Percentiles rank a stretch among this genome's conserved stretches.
Evolutionary conservation across 805 yeast species (phyloP).

Genomic region (Zygosaccharomyces lentus): DNA sequence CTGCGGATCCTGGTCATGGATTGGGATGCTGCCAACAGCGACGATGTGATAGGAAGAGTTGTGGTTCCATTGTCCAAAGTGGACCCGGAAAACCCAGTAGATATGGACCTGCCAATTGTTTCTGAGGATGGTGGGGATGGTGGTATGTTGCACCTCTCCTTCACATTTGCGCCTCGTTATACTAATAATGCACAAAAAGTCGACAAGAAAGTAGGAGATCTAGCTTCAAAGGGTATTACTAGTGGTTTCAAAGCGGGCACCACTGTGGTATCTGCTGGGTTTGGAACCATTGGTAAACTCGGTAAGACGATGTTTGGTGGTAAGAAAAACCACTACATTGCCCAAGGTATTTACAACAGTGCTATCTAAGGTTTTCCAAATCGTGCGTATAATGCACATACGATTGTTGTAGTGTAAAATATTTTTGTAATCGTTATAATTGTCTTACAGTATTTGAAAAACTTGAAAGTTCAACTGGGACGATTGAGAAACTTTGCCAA

Average conservation of each 20-base stretch:
- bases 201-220: constrained; percentile 42
- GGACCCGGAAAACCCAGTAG: constrained; percentile 52
- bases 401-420: not conserved
- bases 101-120: constrained; percentile 44
- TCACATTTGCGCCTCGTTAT: constrained; percentile 68
- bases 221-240: constrained; percentile 51
- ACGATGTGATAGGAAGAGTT: constrained; percentile 75
- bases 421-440: not conserved
- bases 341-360: constrained; percentile 15
- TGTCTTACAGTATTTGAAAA: not conserved
- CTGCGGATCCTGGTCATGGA: constrained; percentile 63
- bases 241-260: constrained; percentile 44
- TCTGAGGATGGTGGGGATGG: constrained; percentile 42
- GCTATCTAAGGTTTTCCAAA: constrained; percentile 5
- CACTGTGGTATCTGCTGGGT: constrained; percentile 42
- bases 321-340: constrained; percentile 16
- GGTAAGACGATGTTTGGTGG: constrained; percentile 41
- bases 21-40: constrained; percentile 91
- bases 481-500: not conserved
- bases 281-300: constrained; percentile 41
- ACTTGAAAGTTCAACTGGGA: not conserved
- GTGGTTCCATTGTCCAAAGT: constrained; percentile 53
- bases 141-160: constrained; percentile 59
- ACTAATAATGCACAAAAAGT: constrained; percentile 47
- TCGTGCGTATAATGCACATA: not conserved